Percentiles rank a stretch among this genome's conserved stretches.
Evolutionary conservation across 441 rosid genomes (phyloP).

Genomic region (Pelargonium fulgidum): DNA sequence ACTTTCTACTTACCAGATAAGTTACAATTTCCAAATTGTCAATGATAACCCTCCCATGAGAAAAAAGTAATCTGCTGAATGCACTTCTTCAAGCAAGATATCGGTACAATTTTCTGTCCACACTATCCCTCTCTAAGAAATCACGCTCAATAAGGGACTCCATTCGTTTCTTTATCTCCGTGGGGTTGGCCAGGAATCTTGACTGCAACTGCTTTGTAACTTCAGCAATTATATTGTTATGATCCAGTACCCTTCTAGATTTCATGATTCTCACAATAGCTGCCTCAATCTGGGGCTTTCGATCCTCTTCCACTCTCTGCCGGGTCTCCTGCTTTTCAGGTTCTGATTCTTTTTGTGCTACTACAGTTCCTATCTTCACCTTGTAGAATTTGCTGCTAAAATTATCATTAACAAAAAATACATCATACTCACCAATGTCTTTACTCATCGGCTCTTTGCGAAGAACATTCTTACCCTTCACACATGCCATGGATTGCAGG

Average conservation of each 20-base stretch:
- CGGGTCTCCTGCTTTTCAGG: constrained; percentile 96
- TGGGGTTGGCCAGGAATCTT: constrained; percentile 85
- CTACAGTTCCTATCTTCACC: constrained; percentile 96
- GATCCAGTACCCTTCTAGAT: constrained; percentile 84
- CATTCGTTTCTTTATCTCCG: constrained; percentile 87
- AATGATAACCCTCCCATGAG: constrained; percentile 26
- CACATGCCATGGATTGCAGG: constrained; percentile 88
- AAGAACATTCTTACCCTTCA: constrained; percentile 79
- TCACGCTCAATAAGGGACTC: constrained; percentile 92
- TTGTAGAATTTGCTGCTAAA: constrained; percentile 84
- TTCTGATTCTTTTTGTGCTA: constrained; percentile 90
- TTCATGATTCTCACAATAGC: constrained; percentile 97
- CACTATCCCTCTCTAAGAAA: constrained; percentile 86
- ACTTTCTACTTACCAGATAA: constrained; percentile 31
- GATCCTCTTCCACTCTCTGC: constrained; percentile 93
- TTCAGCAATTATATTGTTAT: constrained; percentile 80
- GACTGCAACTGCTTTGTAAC: constrained; percentile 91
- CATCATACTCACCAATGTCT: constrained; percentile 83
- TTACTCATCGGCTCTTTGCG: constrained; percentile 96
- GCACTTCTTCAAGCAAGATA: constrained; percentile 64
- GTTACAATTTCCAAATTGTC: constrained; percentile 29
- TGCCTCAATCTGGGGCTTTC: constrained; percentile 97
- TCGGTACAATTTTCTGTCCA: constrained; percentile 79
- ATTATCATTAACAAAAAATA: constrained; percentile 75
- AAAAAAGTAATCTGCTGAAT: constrained; percentile 21